Base-by-base conservation (phyloP, 495 filamentous ascomycete genomes). In the Penicillium crystallinum region DNA sequence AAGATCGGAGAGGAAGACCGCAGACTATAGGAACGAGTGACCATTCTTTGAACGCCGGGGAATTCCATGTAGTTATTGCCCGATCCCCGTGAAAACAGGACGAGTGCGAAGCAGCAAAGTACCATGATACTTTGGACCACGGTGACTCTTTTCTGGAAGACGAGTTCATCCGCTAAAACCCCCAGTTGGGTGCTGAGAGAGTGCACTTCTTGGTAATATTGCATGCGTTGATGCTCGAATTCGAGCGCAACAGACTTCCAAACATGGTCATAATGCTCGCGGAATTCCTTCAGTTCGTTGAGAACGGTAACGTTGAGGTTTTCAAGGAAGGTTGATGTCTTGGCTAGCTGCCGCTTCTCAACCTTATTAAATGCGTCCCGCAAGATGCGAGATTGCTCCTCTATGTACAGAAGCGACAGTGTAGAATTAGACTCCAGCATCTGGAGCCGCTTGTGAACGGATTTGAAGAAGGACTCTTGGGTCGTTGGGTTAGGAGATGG, bases 381-480 rank as follows among this genome's bases (percentile, higher is more conserved):
- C 3, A 98, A 78, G 46, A 96, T 89, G 37, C 83, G 84, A 14
- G 93, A 97, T 63, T 98, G 93, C 44, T 93, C 88, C 71, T 97
- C 91, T 56, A 98, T 97, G 64, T 97, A 98, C 59, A 95, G 88
- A 3, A 98, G 79, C 0, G 91, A 96, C 23, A 98, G 76, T 2
- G 91, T 93, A 6, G 89, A 89, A 68, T 97, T 97, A 18, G 89
- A 81, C 67, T 98, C 93, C 12, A 98, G 84, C 54, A 87, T 81
- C 58, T 91, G 87, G 6, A 98, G 81, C 34, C 93, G 88, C 65
- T 97, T 96, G 54, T 90, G 88, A 4, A 98, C 84, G 6, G 89
- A 89, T 68, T 97, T 97, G 79, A 96, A 98, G 72, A 98, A 97
- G 7, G 86, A 90, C 66, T 97, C 93, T 70, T 98, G 93, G 4